Percentiles rank a stretch among this genome's conserved stretches.
phyloP scores from a whole-genome alignment of 768 basidiomycete genomes.

The Boletus rubroflammeus region DNA sequence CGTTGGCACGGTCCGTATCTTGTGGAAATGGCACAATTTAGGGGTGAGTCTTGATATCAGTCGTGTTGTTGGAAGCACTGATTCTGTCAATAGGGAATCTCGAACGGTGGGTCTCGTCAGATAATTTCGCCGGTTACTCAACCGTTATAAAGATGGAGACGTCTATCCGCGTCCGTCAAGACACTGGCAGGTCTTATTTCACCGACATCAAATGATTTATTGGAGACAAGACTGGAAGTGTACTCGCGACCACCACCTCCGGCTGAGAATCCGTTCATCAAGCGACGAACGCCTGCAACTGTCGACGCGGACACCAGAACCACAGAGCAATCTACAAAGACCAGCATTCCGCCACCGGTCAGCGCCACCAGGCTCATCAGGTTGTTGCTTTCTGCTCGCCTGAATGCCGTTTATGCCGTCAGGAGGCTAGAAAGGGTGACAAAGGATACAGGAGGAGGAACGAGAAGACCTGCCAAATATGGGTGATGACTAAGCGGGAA shows the following conservation, averaged over 20 bases:
- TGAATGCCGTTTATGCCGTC: conserved; percentile 16
- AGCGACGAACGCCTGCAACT: not conserved
- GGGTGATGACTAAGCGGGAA: conserved; percentile 23
- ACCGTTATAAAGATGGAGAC: conserved; percentile 8
- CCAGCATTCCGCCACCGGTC: not conserved
- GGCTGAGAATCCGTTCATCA: conserved; percentile 39
- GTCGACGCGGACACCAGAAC: not conserved
- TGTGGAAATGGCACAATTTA: conserved; percentile 45
- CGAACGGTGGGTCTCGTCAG: not conserved
- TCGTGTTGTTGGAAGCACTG: not conserved
- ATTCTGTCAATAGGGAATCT: conserved; percentile 2
- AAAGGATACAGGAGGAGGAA: not conserved
- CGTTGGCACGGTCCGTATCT: conserved; percentile 11
- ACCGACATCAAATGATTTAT: conserved; percentile 17
- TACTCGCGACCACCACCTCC: conserved; percentile 42
- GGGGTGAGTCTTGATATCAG: conserved; percentile 25
- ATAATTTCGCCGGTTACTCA: not conserved
- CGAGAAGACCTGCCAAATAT: conserved; percentile 19
- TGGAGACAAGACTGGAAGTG: conserved; percentile 22
- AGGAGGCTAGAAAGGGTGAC: not conserved
- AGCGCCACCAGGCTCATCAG: not conserved
- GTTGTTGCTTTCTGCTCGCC: conserved; percentile 31
- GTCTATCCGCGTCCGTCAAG: conserved; percentile 38
- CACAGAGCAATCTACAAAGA: not conserved
- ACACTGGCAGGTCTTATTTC: conserved; percentile 36